Conservation (phyloP, 2,329 filamentous ascomycete species). For the Fusarium mexicanum region DNA sequence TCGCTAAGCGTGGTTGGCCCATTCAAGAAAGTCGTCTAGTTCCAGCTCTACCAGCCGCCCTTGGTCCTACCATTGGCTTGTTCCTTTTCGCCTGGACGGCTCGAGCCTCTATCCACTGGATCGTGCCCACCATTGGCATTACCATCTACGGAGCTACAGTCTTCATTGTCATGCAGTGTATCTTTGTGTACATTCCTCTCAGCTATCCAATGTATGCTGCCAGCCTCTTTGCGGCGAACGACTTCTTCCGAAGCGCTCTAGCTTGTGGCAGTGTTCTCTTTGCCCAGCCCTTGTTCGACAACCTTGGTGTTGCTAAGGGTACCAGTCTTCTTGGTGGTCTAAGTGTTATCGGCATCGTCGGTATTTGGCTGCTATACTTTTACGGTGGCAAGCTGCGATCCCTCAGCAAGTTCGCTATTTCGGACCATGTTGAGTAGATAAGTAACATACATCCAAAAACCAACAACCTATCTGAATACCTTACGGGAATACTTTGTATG, state of each 20-base stretch:
- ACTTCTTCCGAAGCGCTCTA: constrained; percentile 66
- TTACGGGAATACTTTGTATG: not conserved
- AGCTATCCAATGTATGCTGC: constrained; percentile 67
- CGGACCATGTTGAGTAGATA: constrained; percentile 31
- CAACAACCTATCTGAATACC: not conserved
- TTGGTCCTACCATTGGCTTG: constrained; percentile 66
- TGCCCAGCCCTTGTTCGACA: constrained; percentile 66
- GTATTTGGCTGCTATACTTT: constrained; percentile 68
- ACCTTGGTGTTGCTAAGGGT: constrained; percentile 67
- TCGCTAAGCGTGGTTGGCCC: constrained; percentile 59
- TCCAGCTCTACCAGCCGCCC: constrained; percentile 62
- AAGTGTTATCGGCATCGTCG: constrained; percentile 63
- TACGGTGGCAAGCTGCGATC: constrained; percentile 64
- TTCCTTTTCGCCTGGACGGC: constrained; percentile 71
- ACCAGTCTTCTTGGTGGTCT: constrained; percentile 66
- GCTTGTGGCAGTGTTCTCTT: constrained; percentile 70
- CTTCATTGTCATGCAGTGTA: constrained; percentile 67
- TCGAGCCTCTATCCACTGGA: constrained; percentile 61
- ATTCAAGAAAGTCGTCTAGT: constrained; percentile 64
- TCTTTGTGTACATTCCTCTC: constrained; percentile 68
- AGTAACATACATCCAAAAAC: no score
- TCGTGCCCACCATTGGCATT: constrained; percentile 66
- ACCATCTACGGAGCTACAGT: constrained; percentile 61
- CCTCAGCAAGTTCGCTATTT: constrained; percentile 66
- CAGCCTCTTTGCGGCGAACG: constrained; percentile 68